Percentiles rank a stretch among this genome's conserved stretches.
Conservation (phyloP, 2,329 filamentous ascomycete genomes). For the Polychaeton citri region DNA sequence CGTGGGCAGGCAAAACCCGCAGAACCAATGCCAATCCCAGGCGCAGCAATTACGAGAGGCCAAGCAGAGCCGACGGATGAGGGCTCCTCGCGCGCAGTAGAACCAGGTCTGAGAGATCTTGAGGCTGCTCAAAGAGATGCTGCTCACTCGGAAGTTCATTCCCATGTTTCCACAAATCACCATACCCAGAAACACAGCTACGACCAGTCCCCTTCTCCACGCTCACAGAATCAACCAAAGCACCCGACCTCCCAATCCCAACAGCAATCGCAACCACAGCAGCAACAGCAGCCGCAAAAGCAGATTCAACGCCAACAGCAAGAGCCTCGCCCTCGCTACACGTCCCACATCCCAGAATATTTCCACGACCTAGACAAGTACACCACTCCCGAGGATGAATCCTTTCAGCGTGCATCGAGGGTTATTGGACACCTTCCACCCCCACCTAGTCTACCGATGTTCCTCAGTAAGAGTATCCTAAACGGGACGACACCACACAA, state of each 20-base stretch:
- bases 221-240: background rate
- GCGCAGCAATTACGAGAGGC: constrained; percentile 12
- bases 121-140: constrained; percentile 28
- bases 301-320: constrained; percentile 11
- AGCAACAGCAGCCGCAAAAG: constrained; percentile 5
- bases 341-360: constrained; percentile 66
- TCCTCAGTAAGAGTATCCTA: constrained; percentile 85
- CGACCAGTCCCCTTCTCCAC: background rate
- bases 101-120: constrained; percentile 42
- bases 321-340: constrained; percentile 47
- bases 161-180: no score
- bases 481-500: constrained; percentile 88
- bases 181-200: background rate
- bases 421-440: constrained; percentile 69
- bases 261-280: constrained; percentile 1
- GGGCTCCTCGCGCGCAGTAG: background rate
- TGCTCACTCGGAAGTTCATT: background rate
- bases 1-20: constrained; percentile 12
- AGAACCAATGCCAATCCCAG: constrained; percentile 18
- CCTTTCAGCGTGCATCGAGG: constrained; percentile 59
- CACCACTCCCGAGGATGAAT: constrained; percentile 48
- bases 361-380: constrained; percentile 66
- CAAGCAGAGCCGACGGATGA: constrained; percentile 11
- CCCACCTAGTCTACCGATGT: constrained; percentile 76
- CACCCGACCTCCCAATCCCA: background rate